Evolutionary conservation across 1,284 basidiomycete genomes (phyloP).

Genomic region (Rhodofomes roseus): DNA sequence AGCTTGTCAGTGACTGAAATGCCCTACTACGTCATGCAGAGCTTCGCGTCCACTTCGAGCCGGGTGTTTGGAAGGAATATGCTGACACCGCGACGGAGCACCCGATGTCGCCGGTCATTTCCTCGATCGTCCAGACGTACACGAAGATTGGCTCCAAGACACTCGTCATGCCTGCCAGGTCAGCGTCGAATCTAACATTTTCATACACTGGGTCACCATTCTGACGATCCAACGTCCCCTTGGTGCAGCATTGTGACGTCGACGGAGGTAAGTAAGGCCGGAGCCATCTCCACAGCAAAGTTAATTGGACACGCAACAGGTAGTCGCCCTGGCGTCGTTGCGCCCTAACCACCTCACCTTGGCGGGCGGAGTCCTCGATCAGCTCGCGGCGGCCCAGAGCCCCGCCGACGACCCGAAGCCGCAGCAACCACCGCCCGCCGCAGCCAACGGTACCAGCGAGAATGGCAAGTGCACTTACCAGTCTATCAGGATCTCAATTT

Average conservation of each 20-base stretch:
- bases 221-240: not conserved
- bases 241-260: slow-evolving; percentile 38
- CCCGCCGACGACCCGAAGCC: slow-evolving; percentile 6
- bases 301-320: slow-evolving; percentile 23
- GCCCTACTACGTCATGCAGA: slow-evolving; percentile 27
- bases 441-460: not conserved
- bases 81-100: slow-evolving; percentile 37
- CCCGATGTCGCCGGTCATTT: slow-evolving; percentile 38
- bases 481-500: not conserved
- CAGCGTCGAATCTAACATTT: not conserved
- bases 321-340: slow-evolving; percentile 39
- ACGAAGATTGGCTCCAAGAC: slow-evolving; percentile 37
- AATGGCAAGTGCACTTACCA: not conserved
- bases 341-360: slow-evolving; percentile 45
- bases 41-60: slow-evolving; percentile 45
- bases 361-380: slow-evolving; percentile 39
- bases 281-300: not conserved
- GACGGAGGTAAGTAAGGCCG: slow-evolving; percentile 31
- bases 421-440: slow-evolving; percentile 2
- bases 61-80: slow-evolving; percentile 39
- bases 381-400: slow-evolving; percentile 29
- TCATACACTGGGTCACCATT: not conserved
- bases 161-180: slow-evolving; percentile 51
- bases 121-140: slow-evolving; percentile 35
- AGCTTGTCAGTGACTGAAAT: not conserved